phyloP scores from a whole-genome alignment of 495 filamentous ascomycete species.

The Aspergillus nanangensis region DNA sequence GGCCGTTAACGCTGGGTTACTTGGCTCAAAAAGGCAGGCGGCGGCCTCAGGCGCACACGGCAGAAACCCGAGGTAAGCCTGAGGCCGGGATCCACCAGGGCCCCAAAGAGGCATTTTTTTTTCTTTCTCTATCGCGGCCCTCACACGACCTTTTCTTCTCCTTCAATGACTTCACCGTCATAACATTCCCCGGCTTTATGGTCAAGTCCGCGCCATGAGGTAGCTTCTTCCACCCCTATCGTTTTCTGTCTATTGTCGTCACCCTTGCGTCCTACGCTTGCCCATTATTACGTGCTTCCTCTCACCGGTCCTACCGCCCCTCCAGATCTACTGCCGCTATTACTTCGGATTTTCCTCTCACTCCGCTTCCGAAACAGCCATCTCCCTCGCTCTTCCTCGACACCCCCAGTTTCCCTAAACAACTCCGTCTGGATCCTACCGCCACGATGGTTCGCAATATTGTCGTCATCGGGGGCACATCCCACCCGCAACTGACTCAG shows the following conservation, averaged over 20 bases:
- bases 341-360: constrained; percentile 27
- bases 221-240: constrained; percentile 24
- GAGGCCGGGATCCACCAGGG: constrained; percentile 18
- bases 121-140: constrained; percentile 14
- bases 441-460: constrained; percentile 86
- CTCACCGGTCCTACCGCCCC: constrained; percentile 21
- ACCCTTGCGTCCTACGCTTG: not conserved
- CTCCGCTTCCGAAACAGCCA: constrained; percentile 22
- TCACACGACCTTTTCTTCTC: constrained; percentile 19
- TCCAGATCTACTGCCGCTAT: constrained; percentile 29
- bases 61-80: constrained; percentile 16
- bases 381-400: constrained; percentile 12
- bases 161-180: constrained; percentile 16
- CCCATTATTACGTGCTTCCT: not conserved
- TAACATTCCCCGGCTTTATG: constrained; percentile 12
- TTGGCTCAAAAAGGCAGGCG: constrained; percentile 9
- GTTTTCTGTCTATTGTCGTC: constrained; percentile 10
- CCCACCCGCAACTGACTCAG: constrained; percentile 82
- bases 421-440: constrained; percentile 6
- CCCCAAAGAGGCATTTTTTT: constrained; percentile 20
- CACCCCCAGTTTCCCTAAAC: constrained; percentile 8
- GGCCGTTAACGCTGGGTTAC: constrained; percentile 1
- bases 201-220: constrained; percentile 31
- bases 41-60: constrained; percentile 15
- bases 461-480: constrained; percentile 87